Percentiles rank a stretch among this genome's conserved stretches.
These are phyloP conservation scores for Globisporangium megalacanthum DNA, from an alignment of 352 stramenopile genomes.

Conservation along the genomic window DNA sequence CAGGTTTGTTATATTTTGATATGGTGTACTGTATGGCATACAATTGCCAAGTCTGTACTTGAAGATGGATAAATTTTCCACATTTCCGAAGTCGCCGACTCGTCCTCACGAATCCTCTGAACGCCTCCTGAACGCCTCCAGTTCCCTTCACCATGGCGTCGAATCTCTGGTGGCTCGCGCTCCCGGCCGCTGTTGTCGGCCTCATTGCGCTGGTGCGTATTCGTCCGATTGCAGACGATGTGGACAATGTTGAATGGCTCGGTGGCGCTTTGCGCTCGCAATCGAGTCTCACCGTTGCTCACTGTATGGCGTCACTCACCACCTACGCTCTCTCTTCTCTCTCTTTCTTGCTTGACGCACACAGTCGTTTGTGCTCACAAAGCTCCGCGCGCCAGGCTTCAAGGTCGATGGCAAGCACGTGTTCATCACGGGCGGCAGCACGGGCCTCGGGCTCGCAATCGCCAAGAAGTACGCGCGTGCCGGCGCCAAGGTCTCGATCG, in stretches of 20 bases:
- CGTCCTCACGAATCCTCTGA: too few relatives aligned
- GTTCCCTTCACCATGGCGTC: constrained; percentile 19
- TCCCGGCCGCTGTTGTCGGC: constrained; percentile 37
- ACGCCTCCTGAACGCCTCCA: too few relatives aligned
- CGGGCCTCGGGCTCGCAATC: constrained; percentile 59
- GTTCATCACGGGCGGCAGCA: constrained; percentile 53
- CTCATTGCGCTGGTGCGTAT: constrained; percentile 43
- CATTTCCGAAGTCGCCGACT: too few relatives aligned
- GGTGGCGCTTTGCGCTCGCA: not conserved
- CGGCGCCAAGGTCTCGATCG: constrained; percentile 72
- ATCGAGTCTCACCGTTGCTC: not conserved
- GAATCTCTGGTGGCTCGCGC: constrained; percentile 39
- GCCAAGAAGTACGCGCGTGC: constrained; percentile 61
- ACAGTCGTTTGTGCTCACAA: constrained; percentile 60
- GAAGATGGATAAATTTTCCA: too few relatives aligned
- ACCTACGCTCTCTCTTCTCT: constrained; percentile 5
- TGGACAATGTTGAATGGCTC: too few relatives aligned
- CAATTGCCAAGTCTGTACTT: too few relatives aligned
- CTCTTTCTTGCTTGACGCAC: not conserved
- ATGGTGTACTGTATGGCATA: too few relatives aligned
- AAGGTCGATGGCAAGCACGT: constrained; percentile 77
- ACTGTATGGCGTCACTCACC: not conserved
- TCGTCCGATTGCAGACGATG: not conserved
- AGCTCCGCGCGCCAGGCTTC: constrained; percentile 58
- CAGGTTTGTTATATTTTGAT: too few relatives aligned